Conservation (phyloP, 352 stramenopile genomes). For the Pythium rishiriense region DNA sequence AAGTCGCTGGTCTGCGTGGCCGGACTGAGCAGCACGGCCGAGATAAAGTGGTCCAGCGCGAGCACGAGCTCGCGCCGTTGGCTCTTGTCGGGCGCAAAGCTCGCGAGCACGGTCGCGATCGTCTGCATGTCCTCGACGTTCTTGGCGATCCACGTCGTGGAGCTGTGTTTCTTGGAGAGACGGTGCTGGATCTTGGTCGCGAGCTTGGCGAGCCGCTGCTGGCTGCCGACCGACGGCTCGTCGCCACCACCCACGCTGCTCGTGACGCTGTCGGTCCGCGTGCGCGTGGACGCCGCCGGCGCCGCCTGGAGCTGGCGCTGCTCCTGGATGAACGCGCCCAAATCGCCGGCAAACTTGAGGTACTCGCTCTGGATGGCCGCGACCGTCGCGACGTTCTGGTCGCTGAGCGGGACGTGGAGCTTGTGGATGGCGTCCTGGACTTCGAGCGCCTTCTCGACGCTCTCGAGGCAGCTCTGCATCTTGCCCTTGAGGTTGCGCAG, state of each 20-base stretch:
- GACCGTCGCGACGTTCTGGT: constrained; percentile 54
- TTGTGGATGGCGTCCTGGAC: constrained; percentile 64
- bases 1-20: constrained; percentile 24
- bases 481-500: constrained; percentile 55
- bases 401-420: constrained; percentile 59
- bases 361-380: constrained; percentile 57
- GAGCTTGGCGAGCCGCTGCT: constrained; percentile 44
- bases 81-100: constrained; percentile 35
- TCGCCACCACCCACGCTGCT: constrained; percentile 25
- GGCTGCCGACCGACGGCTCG: constrained; percentile 1
- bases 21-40: constrained; percentile 58
- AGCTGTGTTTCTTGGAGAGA: constrained; percentile 60
- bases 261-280: constrained; percentile 29
- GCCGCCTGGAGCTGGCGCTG: constrained; percentile 38
- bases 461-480: constrained; percentile 58
- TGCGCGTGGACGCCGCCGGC: constrained; percentile 9
- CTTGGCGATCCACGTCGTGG: constrained; percentile 60
- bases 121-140: constrained; percentile 53
- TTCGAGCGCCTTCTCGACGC: constrained; percentile 56
- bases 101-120: constrained; percentile 39
- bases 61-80: constrained; percentile 63
- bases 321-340: constrained; percentile 54
- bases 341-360: constrained; percentile 43
- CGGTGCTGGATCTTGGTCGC: constrained; percentile 59
- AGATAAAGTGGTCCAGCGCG: constrained; percentile 70